phyloP scores from a whole-genome alignment of 129 eudicot species.

The Oenanthe sinensis region DNA sequence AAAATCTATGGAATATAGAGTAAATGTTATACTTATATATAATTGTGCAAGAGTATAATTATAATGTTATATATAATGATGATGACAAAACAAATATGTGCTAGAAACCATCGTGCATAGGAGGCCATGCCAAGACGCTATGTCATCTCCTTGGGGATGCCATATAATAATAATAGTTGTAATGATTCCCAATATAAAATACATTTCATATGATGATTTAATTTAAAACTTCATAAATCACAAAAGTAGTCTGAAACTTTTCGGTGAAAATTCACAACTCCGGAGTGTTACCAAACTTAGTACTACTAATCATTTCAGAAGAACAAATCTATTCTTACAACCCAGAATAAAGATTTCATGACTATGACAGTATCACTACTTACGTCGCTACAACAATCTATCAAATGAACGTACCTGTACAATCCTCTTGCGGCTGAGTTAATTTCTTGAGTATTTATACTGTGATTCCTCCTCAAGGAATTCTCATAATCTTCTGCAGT shows the following conservation, averaged over 20 bases:
- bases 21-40: background rate
- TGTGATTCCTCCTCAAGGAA: constrained; percentile 52
- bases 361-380: no score
- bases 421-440: constrained; percentile 68
- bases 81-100: background rate
- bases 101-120: no score
- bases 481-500: constrained; percentile 43
- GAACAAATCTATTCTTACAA: background rate
- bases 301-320: background rate
- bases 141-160: no score
- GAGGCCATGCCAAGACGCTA: no score
- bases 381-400: background rate
- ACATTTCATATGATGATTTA: no score
- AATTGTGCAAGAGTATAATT: background rate
- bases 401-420: constrained; percentile 45
- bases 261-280: no score
- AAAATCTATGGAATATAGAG: no score
- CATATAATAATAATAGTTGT: no score
- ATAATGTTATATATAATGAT: background rate
- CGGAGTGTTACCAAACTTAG: background rate
- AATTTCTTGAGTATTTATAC: constrained; percentile 41
- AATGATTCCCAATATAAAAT: no score
- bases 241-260: no score
- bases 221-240: no score
- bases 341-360: background rate